Evolutionary conservation across 768 basidiomycete species (phyloP), one percentile per base, ranked within the genome.

Genomic region (Naganishia vaughanmartiniae): DNA sequence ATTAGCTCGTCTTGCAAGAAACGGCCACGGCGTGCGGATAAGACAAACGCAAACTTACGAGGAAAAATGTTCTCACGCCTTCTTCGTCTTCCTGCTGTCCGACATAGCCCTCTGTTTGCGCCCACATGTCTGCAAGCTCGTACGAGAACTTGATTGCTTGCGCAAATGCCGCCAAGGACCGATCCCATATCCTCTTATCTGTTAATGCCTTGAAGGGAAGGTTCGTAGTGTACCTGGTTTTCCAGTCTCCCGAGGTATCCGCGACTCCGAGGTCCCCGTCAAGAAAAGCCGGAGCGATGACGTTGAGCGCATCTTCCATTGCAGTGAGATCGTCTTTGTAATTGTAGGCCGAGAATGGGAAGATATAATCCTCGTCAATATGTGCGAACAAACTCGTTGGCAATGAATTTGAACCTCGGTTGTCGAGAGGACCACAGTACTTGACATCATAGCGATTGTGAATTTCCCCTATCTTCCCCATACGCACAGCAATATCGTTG

Each of bases 91-190:
- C 60, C 26, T 42, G 36, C 60, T 63, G 60, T 4, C 60, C 60
- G 30, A 63, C 26, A 28, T 63, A 63, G 15, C 60, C 60, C 28
- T 63, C 60, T 21, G 60, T 63, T 24, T 63, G 60, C 2, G 60
- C 39, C 60, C 60, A 63, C 60, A 63, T 63, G n/a, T 63, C 60
- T n/a, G 60, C 60, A 12, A 63, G 39, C 60, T 63, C 60, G 26
- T 63, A 63, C 36, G 60, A 45, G 26, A 63, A 63, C 30, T 63
- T 63, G 60, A 63, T 34, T 26, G 60, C 60, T 30, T 63, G 60
- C 60, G 60, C 60, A 45, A 63, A 63, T 26, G 60, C 60, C n/a
- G 42, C 42, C 15, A 63, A 42, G 5, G 60, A 42, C 30, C 60
- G 30, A 63, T 63, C 60, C 60, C 60, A 63, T 1, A 45, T 4